phyloP scores from a whole-genome alignment of 495 filamentous ascomycete species.

The Bacidia rubella region DNA sequence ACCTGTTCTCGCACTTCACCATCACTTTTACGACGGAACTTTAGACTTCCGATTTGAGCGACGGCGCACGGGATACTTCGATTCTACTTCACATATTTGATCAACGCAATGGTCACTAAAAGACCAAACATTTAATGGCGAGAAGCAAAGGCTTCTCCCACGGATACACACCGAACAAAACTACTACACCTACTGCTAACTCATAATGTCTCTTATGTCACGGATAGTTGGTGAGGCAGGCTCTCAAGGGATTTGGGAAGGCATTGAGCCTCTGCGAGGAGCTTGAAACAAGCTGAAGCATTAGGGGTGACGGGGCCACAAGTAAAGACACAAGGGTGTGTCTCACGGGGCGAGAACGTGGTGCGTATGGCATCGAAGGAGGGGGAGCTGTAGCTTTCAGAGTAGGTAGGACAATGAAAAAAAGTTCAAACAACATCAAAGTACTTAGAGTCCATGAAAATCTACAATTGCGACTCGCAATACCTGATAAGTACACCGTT shows the following conservation, averaged over 20 bases:
- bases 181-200: constrained; percentile 5
- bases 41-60: constrained; percentile 8
- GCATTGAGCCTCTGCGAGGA: neutral
- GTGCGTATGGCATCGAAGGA: no score
- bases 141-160: neutral
- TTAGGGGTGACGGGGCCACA: no score
- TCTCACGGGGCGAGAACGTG: no score
- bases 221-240: neutral
- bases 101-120: neutral
- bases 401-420: no score
- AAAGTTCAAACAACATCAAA: no score
- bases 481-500: no score
- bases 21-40: constrained; percentile 2
- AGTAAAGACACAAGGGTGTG: no score
- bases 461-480: no score
- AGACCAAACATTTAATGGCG: constrained; percentile 4
- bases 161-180: neutral
- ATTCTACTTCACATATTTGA: constrained; percentile 7
- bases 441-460: no score
- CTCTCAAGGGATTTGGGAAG: neutral
- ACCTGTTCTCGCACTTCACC: neutral
- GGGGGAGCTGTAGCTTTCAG: no score
- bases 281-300: neutral
- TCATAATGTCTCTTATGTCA: constrained; percentile 16
- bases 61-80: constrained; percentile 10